phyloP scores from a whole-genome alignment of 495 filamentous ascomycete species.

The Aspergillus heteromorphus region DNA sequence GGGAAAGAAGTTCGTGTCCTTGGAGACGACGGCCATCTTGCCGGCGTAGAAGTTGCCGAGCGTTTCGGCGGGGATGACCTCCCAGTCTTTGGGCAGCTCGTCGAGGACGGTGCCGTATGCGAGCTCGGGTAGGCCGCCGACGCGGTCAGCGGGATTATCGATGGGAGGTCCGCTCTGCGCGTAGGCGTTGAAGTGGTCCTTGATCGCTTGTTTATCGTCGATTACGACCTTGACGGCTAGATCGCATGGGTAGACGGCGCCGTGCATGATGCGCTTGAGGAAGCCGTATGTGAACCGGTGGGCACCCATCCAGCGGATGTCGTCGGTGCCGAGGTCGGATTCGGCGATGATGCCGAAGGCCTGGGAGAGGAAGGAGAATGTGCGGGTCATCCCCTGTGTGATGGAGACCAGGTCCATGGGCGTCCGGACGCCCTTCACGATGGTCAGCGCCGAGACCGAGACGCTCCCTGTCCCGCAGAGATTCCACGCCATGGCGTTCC shows the following conservation, averaged over 20 bases:
- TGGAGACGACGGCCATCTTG: slow-evolving; percentile 90
- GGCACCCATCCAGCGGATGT: slow-evolving; percentile 87
- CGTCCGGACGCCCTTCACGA: slow-evolving; percentile 78
- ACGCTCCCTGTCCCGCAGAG: slow-evolving; percentile 74
- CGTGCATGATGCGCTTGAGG: slow-evolving; percentile 61
- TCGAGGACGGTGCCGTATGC: slow-evolving; percentile 75
- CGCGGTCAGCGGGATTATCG: slow-evolving; percentile 20
- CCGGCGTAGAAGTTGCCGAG: slow-evolving; percentile 92
- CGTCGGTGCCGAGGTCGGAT: slow-evolving; percentile 79
- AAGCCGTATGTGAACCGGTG: slow-evolving; percentile 82
- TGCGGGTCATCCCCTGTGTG: slow-evolving; percentile 69
- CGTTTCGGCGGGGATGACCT: slow-evolving; percentile 62
- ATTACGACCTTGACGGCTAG: slow-evolving; percentile 76
- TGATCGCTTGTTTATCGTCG: slow-evolving; percentile 69
- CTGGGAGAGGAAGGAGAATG: slow-evolving; percentile 85
- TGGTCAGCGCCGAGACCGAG: slow-evolving; percentile 68
- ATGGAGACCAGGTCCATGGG: slow-evolving; percentile 82
- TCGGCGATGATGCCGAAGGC: slow-evolving; percentile 88
- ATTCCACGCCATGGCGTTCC: slow-evolving; percentile 92
- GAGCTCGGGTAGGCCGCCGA: slow-evolving; percentile 62
- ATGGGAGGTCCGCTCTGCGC: slow-evolving; percentile 24
- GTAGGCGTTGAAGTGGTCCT: slow-evolving; percentile 61
- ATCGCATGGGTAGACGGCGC: slow-evolving; percentile 81
- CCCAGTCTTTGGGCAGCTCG: slow-evolving; percentile 69
- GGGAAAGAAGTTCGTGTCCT: slow-evolving; percentile 83